Evolutionary conservation across 139 green algal species (phyloP).

Genomic region (Chlorella sp.): DNA sequence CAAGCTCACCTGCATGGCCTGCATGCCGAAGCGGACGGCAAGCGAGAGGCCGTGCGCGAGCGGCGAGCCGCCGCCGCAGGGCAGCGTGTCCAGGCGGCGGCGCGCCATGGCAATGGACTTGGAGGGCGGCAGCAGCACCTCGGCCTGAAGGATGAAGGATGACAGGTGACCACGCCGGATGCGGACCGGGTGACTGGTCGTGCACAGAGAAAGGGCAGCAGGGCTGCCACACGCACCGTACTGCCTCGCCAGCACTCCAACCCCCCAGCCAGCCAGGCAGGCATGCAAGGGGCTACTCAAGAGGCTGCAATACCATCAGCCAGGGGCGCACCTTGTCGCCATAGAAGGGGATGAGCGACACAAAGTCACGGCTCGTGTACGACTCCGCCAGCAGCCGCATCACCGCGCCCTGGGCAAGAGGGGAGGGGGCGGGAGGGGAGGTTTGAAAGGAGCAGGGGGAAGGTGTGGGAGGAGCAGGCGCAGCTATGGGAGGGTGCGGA

Average conservation of each 20-base stretch:
- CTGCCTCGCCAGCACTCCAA: too few species aligned
- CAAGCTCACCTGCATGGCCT: slow-evolving; percentile 53
- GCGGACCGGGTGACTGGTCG: too few species aligned
- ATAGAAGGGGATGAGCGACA: slow-evolving; percentile 98
- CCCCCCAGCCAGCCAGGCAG: too few species aligned
- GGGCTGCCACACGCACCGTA: too few species aligned
- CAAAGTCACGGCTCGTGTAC: slow-evolving; percentile 95
- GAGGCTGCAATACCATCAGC: too few species aligned
- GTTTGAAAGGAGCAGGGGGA: not conserved
- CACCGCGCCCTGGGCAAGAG: slow-evolving; percentile 77
- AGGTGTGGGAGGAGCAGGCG: not conserved
- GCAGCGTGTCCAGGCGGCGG: slow-evolving; percentile 92
- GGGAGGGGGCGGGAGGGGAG: not conserved
- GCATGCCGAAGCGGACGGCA: slow-evolving; percentile 75
- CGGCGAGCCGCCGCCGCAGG: slow-evolving; percentile 96
- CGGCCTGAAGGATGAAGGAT: slow-evolving; percentile 21
- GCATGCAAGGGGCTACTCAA: too few species aligned
- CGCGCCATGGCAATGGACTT: slow-evolving; percentile 99
- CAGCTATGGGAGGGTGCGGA: not conserved
- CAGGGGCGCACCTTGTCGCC: slow-evolving; percentile 89
- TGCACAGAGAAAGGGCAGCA: too few species aligned
- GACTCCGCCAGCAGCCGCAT: slow-evolving; percentile 93
- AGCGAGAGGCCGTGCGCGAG: slow-evolving; percentile 94
- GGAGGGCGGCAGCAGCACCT: slow-evolving; percentile 96
- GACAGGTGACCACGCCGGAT: not conserved